These are phyloP conservation scores for Cladosporium velox DNA, from an alignment of 2,329 filamentous ascomycete species.

Conservation along the genomic window DNA sequence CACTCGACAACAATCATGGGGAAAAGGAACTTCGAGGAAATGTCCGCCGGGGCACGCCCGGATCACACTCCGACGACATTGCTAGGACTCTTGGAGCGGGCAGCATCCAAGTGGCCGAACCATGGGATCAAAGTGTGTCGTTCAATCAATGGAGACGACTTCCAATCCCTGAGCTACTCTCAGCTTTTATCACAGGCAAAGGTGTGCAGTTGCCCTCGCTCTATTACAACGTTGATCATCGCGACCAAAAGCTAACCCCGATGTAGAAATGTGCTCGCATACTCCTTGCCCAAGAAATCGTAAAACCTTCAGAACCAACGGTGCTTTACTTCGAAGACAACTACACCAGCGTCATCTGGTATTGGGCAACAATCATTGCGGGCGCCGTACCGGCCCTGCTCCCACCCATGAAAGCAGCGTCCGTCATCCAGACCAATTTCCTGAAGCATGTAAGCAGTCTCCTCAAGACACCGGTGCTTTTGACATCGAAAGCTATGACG, in stretches of 20 bases:
- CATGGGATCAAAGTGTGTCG: slow-evolving; percentile 1
- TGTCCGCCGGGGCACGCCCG: background rate
- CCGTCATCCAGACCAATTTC: slow-evolving; percentile 34
- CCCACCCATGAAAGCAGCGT: slow-evolving; percentile 36
- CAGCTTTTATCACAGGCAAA: background rate
- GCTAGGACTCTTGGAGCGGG: slow-evolving; percentile 1
- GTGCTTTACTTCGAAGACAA: slow-evolving; percentile 42
- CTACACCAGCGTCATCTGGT: slow-evolving; percentile 43
- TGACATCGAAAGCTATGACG: background rate
- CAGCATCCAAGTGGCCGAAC: background rate
- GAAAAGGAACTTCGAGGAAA: background rate
- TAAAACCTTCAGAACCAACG: background rate
- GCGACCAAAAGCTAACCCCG: background rate
- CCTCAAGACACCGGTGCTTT: slow-evolving; percentile 25
- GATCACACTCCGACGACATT: background rate
- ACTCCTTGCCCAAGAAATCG: background rate
- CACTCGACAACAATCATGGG: background rate
- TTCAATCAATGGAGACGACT: background rate
- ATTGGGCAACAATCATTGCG: slow-evolving; percentile 44
- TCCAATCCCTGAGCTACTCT: background rate
- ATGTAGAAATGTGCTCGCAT: background rate
- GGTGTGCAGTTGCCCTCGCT: background rate
- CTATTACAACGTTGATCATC: background rate
- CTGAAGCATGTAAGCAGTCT: slow-evolving; percentile 31
- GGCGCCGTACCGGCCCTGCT: slow-evolving; percentile 44